These are phyloP conservation scores for Lipomyces orientalis DNA, from an alignment of 805 yeast species.

Conservation along the genomic window DNA sequence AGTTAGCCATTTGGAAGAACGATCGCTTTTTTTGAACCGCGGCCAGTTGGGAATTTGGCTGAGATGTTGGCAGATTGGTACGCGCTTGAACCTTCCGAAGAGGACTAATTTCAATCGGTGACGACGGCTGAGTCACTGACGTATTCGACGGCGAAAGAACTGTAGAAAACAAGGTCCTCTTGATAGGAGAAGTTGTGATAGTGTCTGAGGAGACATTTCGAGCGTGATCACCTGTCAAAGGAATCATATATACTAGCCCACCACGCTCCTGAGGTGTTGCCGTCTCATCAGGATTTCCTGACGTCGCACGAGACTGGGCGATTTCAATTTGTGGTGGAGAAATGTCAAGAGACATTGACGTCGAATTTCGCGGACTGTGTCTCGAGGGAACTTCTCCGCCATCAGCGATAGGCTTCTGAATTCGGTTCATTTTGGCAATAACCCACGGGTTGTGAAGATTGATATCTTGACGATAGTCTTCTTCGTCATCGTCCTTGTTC, in stretches of 20 bases:
- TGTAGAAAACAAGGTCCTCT: not conserved
- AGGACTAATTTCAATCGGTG: not conserved
- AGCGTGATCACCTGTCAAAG: not conserved
- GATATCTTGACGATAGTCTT: constrained; percentile 4
- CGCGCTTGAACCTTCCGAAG: not conserved
- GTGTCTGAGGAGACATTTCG: not conserved
- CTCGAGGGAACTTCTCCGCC: not conserved
- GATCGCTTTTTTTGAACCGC: not conserved
- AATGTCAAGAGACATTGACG: not conserved
- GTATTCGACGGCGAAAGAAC: not conserved
- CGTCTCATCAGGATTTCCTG: not conserved
- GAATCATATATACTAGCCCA: not conserved
- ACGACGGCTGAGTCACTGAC: not conserved
- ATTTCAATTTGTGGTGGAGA: not conserved
- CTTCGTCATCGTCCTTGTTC: not conserved
- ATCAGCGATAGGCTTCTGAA: not conserved
- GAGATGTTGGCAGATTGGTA: not conserved
- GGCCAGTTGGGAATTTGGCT: not conserved
- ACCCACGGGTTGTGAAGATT: constrained; percentile 19
- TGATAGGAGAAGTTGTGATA: not conserved
- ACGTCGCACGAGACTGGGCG: not conserved
- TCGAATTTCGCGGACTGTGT: not conserved
- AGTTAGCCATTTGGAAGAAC: not conserved
- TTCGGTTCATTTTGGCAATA: constrained; percentile 14
- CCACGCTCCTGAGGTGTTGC: not conserved